These are phyloP conservation scores for Fraxinus ornus DNA, from an alignment of 305 asterid genomes.

Conservation along the genomic window DNA sequence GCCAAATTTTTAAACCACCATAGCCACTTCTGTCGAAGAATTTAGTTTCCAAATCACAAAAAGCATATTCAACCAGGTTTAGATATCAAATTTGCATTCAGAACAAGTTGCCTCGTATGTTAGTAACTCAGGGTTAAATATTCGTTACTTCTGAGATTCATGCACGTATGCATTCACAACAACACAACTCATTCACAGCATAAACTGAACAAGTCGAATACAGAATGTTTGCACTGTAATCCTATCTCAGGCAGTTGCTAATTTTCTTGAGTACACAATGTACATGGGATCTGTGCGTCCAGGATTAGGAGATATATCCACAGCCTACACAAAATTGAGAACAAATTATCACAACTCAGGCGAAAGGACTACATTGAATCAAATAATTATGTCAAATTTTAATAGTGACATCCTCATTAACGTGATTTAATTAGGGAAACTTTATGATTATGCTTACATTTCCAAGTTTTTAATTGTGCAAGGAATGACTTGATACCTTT, in stretches of 20 bases:
- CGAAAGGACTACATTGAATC: background rate
- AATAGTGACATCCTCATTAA: background rate
- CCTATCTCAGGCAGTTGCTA: slow-evolving; percentile 47
- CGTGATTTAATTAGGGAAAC: background rate
- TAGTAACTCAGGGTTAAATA: background rate
- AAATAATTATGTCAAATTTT: background rate
- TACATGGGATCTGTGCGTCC: slow-evolving; percentile 93
- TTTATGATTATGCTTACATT: background rate
- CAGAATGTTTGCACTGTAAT: background rate
- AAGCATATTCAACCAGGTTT: background rate
- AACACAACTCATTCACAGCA: background rate
- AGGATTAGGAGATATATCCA: slow-evolving; percentile 90
- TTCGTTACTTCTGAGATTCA: background rate
- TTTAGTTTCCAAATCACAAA: background rate
- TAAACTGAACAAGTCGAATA: slow-evolving; percentile 16
- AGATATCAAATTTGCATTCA: background rate
- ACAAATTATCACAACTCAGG: background rate
- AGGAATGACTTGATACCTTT: background rate
- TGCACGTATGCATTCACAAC: background rate
- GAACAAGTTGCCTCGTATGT: background rate
- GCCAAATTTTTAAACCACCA: background rate
- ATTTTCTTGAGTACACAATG: slow-evolving; percentile 76
- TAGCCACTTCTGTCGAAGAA: background rate
- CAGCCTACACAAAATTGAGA: slow-evolving; percentile 46
- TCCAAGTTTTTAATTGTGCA: background rate